Evolutionary conservation across 2,329 filamentous ascomycete genomes (phyloP), one percentile per base, ranked within the genome.

Genomic region (Trichophyton rubrum): DNA sequence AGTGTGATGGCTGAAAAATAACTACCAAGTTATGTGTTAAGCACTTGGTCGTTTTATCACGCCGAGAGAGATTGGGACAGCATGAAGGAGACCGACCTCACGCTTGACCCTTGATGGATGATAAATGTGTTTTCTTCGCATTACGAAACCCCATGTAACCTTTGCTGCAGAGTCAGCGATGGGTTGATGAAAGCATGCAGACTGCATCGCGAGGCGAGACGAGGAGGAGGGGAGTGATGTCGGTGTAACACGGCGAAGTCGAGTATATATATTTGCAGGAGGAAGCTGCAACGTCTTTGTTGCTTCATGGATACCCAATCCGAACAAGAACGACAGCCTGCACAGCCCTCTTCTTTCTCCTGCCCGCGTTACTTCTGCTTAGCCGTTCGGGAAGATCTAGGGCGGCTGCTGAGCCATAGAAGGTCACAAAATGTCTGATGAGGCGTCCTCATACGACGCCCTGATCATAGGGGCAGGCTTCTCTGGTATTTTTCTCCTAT

Each of bases 401-500:
- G 45, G 13, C 22, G 13, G 24, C 20, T 11, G 20, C 20, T 15
- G 22, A 13, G 20, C 22, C 6, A 13, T 15, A 51, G 13, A 51
- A 22, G 13, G 20, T 3, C 5, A 30, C 45, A 11, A n/a, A 30
- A 51, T 51, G 20, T 27, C 45, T 15, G 8, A 11, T 51, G 45
- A 51, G 24, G 8, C 7, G 5, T 20, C 45, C 20, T 51, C 45
- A 15, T 51, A 51, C 9, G 70, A 72, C 63, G 68, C 64, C 17
- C 64, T 70, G 24, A 63, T 66, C 59, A 66, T 71, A 5, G 70
- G 70, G 59, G 69, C 67, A 11, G 69, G 70, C 7, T 68, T 69
- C 59, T 64, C 67, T n/a, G 79, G 79, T 13, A 69, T 80, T 17
- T 82, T 78, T 61, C 76, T 77, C 70, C 76, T 82, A 40, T 78